These are phyloP conservation scores for Neoboletus subvelutipes DNA, from an alignment of 768 basidiomycete species.

Conservation along the genomic window DNA sequence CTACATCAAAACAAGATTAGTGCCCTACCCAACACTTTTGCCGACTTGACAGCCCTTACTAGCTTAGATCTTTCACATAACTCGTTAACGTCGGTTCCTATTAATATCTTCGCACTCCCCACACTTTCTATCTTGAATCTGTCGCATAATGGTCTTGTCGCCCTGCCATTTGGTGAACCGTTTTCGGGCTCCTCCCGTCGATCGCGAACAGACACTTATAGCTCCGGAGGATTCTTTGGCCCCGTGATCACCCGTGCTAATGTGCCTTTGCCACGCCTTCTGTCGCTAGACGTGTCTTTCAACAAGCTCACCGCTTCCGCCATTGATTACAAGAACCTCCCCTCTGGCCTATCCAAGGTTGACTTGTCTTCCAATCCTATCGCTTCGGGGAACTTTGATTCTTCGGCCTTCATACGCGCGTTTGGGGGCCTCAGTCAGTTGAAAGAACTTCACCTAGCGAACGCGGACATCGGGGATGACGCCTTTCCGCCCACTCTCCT, in stretches of 20 bases:
- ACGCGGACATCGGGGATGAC: conserved; percentile 59
- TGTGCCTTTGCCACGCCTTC: conserved; percentile 63
- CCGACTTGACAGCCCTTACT: conserved; percentile 65
- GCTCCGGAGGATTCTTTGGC: conserved; percentile 60
- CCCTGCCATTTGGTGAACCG: conserved; percentile 61
- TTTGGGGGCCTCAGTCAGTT: conserved; percentile 50
- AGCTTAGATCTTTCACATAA: conserved; percentile 77
- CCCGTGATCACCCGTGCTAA: conserved; percentile 61
- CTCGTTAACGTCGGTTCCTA: conserved; percentile 58
- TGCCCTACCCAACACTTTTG: conserved; percentile 61
- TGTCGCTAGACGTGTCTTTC: conserved; percentile 61
- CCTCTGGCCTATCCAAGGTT: conserved; percentile 53
- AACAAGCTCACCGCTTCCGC: conserved; percentile 59
- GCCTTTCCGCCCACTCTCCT: conserved; percentile 44
- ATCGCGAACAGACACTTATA: conserved; percentile 27
- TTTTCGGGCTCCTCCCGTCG: conserved; percentile 38
- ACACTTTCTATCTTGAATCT: conserved; percentile 64
- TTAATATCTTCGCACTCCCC: conserved; percentile 66
- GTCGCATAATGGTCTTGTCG: conserved; percentile 63
- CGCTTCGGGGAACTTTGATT: conserved; percentile 34
- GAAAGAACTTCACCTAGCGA: conserved; percentile 55
- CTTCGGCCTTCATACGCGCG: conserved; percentile 40
- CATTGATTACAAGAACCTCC: conserved; percentile 55
- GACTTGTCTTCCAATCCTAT: conserved; percentile 71
- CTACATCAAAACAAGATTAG: conserved; percentile 72